Base-by-base conservation (phyloP, 1,139 yeast species). In the Entelexis sorbosivorans region DNA sequence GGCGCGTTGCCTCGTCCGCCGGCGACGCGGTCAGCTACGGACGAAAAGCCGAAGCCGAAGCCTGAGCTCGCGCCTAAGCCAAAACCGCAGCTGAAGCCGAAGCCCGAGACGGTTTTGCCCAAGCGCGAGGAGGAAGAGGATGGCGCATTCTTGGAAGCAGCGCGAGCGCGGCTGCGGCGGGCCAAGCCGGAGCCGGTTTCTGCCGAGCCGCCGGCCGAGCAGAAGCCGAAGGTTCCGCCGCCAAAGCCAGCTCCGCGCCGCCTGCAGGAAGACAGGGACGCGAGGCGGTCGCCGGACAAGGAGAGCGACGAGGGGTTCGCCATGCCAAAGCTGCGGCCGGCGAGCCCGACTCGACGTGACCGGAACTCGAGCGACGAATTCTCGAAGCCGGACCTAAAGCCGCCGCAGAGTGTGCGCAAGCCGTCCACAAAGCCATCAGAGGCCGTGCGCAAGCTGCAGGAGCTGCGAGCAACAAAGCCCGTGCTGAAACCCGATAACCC, bases 381-480 rank as follows among this genome's bases (percentile, higher is more conserved):
- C 29, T 36, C 39, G 14, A 29, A 38, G 28, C 56, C 56, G 4
- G 43, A 19, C 11, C 48, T 56, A n/a, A 39, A 44, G 32, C 56
- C 59, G 22, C 49, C 54, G 17, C 51, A 52, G 17, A 47, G 46
- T 20, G 50, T 58, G 2, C 52, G 49, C 43, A 49, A 47, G 16
- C 47, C 52, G 8, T 49, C 53, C 10, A 47, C 50, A 8, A 51
- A 51, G 24, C 53, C 55, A 14, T 39, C 51, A 4, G 59, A 56
- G 34, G 59, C 59, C 5, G 46, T 38, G 6, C 47, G 46, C n/a
- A 49, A 58, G 35, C 52, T 56, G 10, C 51, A 49, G 16, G 53
- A 56, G 28, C 48, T 56, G 39, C 50, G 57, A 10, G 53, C 59
- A 1, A 47, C 55, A 10, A 49, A 52, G 42, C 56, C 59, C 9